Evolutionary conservation across 78 protist genomes (phyloP), one percentile per base, ranked within the genome.

Genomic region (Monosiga brevicollis): DNA sequence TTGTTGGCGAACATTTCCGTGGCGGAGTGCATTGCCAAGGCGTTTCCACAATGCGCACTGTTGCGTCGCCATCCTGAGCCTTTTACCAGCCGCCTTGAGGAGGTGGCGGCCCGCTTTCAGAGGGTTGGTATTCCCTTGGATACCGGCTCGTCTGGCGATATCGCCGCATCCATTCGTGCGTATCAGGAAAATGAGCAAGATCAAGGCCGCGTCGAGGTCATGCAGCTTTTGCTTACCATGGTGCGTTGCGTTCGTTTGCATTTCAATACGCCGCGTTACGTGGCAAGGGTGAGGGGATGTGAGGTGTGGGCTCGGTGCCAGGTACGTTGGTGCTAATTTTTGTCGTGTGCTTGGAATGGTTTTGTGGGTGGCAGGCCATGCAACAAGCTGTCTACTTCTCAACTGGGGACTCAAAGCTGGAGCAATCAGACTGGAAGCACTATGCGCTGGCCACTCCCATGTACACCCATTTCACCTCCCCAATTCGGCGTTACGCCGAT

Each of bases 391-490:
- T 73, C 76, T 95, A 93, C 90, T 90, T 95, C 84, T 62, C 81
- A 42, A 24, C 91, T 0, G 94, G 92, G 83, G 80, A 42, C 37
- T 29, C 39, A 41, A 25, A 0, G 40, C 1, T 3, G 37, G 9
- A 15, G 42, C 22, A 32, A 22, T n/a, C 10, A 10, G 88, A 88
- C 41, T 95, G 36, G 76, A 0, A 39, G 34, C 98, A 96, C 73
- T 96, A 89, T 49, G 98, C 96, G 22, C 86, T 96, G 62, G 91
- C 93, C 36, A 3, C 55, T 0, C 87, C 79, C 32, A 72, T 89
- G 78, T 98, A 98, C 94, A 98, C 99, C 32, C 99, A 98, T 84
- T 98, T 98, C 88, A 98, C 99, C 0, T 91, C 96, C 1, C 99
- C 99, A 11, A 98, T 98, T 55, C 89, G 99, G 32, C 82, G 94